These are phyloP conservation scores for Emericellopsis cladophorae DNA, from an alignment of 2,329 filamentous ascomycete genomes.

Conservation along the genomic window DNA sequence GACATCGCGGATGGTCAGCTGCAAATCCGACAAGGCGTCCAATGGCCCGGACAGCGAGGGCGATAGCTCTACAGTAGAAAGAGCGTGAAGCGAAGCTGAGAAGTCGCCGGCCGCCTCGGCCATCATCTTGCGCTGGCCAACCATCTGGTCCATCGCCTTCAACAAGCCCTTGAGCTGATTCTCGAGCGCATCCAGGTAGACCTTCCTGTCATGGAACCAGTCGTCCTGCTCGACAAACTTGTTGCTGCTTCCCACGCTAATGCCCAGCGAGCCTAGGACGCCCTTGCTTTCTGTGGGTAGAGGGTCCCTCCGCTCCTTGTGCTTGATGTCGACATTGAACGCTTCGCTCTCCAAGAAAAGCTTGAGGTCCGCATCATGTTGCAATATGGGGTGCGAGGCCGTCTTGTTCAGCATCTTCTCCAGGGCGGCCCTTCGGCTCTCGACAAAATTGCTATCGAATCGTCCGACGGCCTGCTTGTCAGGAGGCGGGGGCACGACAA, in stretches of 20 bases:
- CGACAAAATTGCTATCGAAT: slow-evolving; percentile 94
- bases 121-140: slow-evolving; percentile 82
- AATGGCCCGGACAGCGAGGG: slow-evolving; percentile 78
- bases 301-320: slow-evolving; percentile 86
- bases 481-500: slow-evolving; percentile 88
- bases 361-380: slow-evolving; percentile 89
- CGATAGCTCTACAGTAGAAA: slow-evolving; percentile 87
- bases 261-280: slow-evolving; percentile 73
- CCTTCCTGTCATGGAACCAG: slow-evolving; percentile 94
- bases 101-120: slow-evolving; percentile 91
- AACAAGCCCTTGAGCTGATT: slow-evolving; percentile 80
- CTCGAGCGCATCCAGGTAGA: slow-evolving; percentile 90
- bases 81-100: slow-evolving; percentile 78
- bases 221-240: slow-evolving; percentile 99
- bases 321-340: slow-evolving; percentile 94
- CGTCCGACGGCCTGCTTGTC: slow-evolving; percentile 96
- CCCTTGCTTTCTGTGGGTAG: slow-evolving; percentile 84
- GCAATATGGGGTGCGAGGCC: slow-evolving; percentile 75
- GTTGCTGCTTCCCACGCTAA: slow-evolving; percentile 60
- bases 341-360: slow-evolving; percentile 93
- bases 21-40: slow-evolving; percentile 83
- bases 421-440: slow-evolving; percentile 77
- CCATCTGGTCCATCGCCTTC: slow-evolving; percentile 89
- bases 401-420: slow-evolving; percentile 98
- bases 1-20: slow-evolving; percentile 85